phyloP scores from a whole-genome alignment of 2,329 filamentous ascomycete genomes.

The Epichloe bromicola region DNA sequence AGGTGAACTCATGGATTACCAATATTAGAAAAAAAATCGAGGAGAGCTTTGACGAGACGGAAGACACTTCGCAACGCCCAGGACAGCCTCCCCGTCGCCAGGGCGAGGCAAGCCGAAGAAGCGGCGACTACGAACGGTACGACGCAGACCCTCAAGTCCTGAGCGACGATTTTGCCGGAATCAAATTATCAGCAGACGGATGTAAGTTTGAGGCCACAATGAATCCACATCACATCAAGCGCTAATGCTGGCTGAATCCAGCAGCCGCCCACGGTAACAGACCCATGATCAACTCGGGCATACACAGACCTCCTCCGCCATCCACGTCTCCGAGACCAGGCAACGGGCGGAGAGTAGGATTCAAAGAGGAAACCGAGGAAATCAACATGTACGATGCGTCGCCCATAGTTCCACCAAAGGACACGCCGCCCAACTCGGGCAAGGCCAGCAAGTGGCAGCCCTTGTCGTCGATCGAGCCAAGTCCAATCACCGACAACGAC shows the following conservation, averaged over 20 bases:
- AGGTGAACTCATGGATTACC: slow-evolving; percentile 85
- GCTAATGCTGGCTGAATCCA: neutral
- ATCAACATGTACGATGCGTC: slow-evolving; percentile 62
- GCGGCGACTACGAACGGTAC: slow-evolving; percentile 81
- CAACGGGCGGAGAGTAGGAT: slow-evolving; percentile 41
- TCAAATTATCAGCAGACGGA: slow-evolving; percentile 48
- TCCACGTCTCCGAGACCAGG: slow-evolving; percentile 36
- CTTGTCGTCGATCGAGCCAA: slow-evolving; percentile 66
- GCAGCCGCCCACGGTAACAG: slow-evolving; percentile 16
- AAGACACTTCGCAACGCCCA: slow-evolving; percentile 25
- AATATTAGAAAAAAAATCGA: slow-evolving; percentile 93
- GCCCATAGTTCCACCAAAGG: slow-evolving; percentile 41
- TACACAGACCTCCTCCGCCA: slow-evolving; percentile 58
- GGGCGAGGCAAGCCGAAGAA: slow-evolving; percentile 53
- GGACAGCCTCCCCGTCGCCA: slow-evolving; percentile 33
- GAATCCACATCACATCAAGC: neutral
- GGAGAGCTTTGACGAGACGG: slow-evolving; percentile 67
- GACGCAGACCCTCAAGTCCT: slow-evolving; percentile 88
- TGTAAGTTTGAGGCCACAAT: slow-evolving; percentile 33
- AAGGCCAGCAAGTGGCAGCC: slow-evolving; percentile 97
- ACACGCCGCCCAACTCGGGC: slow-evolving; percentile 29
- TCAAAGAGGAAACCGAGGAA: slow-evolving; percentile 58
- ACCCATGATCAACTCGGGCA: slow-evolving; percentile 52
- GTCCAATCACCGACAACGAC: slow-evolving; percentile 78
- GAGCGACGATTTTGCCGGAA: slow-evolving; percentile 73